Percentiles rank a stretch among this genome's conserved stretches.
Conservation (phyloP, 1,139 yeast genomes). For the Meyerozyma smithsonii region DNA sequence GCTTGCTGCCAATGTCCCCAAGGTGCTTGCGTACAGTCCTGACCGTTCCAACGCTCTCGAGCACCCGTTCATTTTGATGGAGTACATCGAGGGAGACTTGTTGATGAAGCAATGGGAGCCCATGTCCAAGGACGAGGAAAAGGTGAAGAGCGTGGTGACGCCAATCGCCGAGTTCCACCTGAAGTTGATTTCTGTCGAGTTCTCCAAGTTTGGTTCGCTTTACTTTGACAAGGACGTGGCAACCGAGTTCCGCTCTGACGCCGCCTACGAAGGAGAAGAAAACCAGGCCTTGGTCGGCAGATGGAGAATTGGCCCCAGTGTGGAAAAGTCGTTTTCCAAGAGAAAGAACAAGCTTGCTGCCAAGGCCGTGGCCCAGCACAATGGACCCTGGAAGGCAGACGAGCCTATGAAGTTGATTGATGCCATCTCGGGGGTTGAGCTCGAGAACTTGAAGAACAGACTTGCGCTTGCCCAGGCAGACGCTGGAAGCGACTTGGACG, state of each 20-base stretch:
- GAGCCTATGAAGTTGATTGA: conserved; percentile 56
- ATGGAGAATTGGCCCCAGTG: conserved; percentile 91
- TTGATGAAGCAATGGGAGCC: conserved; percentile 93
- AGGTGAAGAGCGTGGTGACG: conserved; percentile 51
- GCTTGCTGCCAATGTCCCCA: conserved; percentile 59
- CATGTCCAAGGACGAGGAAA: conserved; percentile 41
- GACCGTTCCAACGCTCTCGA: conserved; percentile 58
- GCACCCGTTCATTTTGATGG: conserved; percentile 76
- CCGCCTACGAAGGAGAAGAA: conserved; percentile 66
- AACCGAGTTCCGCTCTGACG: conserved; percentile 31
- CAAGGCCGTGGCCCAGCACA: conserved; percentile 39
- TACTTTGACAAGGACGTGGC: conserved; percentile 66
- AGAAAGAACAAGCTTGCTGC: conserved; percentile 48
- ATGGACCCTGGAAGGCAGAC: conserved; percentile 74
- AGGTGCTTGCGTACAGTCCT: conserved; percentile 68
- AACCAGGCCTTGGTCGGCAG: conserved; percentile 52
- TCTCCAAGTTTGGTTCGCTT: conserved; percentile 75
- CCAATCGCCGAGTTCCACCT: conserved; percentile 61
- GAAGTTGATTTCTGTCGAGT: conserved; percentile 46
- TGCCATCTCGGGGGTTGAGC: conserved; percentile 62
- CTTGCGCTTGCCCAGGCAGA: conserved; percentile 53
- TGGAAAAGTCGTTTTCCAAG: conserved; percentile 74
- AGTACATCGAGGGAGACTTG: conserved; percentile 70
- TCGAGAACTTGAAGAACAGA: conserved; percentile 56
- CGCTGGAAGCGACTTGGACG: conserved; percentile 40